Evolutionary conservation across 805 yeast species (phyloP).

Genomic region (Candida pseudoglaebosa): DNA sequence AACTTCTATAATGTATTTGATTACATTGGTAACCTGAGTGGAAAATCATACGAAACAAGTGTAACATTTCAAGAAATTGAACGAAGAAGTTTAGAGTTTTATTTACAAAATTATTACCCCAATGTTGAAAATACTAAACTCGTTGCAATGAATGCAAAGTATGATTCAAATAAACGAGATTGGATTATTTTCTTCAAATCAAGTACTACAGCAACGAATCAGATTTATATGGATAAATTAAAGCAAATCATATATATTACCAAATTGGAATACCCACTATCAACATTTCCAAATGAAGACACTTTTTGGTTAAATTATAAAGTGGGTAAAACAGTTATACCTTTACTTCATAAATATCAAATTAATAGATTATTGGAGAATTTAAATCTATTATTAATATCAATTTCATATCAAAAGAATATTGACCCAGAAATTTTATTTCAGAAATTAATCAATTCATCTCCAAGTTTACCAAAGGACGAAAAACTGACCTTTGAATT

Average conservation of each 20-base stretch:
- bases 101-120: conserved; percentile 21
- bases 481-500: conserved; percentile 31
- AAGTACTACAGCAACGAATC: conserved; percentile 10
- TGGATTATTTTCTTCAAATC: conserved; percentile 29
- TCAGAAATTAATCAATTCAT: conserved; percentile 7
- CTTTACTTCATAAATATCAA: conserved; percentile 41
- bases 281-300: conserved; percentile 19
- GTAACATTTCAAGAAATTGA: conserved; percentile 23
- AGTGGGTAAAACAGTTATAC: conserved; percentile 19
- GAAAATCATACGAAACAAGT: conserved; percentile 18
- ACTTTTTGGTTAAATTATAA: conserved; percentile 25
- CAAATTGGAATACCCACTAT: conserved; percentile 17
- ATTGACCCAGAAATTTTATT: conserved; percentile 5
- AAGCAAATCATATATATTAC: conserved; percentile 21
- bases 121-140: conserved; percentile 6
- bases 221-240: conserved; percentile 16
- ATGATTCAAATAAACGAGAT: conserved; percentile 25
- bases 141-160: conserved; percentile 32
- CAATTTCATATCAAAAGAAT: conserved; percentile 26
- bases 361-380: conserved; percentile 45
- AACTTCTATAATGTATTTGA: conserved; percentile 36
- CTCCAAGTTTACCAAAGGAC: conserved; percentile 3
- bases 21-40: conserved; percentile 30
- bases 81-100: conserved; percentile 15
- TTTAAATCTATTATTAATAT: conserved; percentile 46